A percentile compares a stretch with the other conserved stretches of the same genome.
Conservation (phyloP, 148 eudicot genomes). For the Drosera capensis region DNA sequence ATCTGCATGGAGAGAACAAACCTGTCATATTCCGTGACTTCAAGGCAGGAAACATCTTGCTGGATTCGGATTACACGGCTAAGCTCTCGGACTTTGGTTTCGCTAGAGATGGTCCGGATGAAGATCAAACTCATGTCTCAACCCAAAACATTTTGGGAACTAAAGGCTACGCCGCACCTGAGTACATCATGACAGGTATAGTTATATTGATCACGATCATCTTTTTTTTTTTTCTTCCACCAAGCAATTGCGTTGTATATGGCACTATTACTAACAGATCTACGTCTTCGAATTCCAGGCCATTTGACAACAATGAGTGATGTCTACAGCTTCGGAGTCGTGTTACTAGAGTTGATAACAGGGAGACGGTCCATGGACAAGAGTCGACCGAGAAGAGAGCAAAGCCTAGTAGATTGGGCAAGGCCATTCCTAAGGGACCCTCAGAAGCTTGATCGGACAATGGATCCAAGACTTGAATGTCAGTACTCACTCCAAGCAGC, state of each 20-base stretch:
- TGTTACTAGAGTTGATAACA: conserved; percentile 31
- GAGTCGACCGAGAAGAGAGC: conserved; percentile 26
- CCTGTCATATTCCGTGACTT: conserved; percentile 32
- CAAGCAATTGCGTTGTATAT: background rate
- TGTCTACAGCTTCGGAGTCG: conserved; percentile 50
- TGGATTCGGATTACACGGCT: conserved; percentile 52
- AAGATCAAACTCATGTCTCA: conserved; percentile 42
- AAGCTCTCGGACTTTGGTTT: conserved; percentile 65
- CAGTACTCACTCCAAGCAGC: conserved; percentile 28
- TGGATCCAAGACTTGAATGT: conserved; percentile 45
- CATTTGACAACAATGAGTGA: conserved; percentile 48
- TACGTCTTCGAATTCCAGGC: too few species aligned
- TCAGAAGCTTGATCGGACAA: conserved; percentile 16
- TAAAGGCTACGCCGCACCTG: conserved; percentile 55
- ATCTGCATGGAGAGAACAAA: conserved; percentile 20
- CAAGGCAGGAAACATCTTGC: conserved; percentile 56
- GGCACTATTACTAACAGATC: too few species aligned
- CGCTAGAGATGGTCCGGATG: conserved; percentile 64
- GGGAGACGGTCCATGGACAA: conserved; percentile 36
- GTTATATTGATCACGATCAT: background rate
- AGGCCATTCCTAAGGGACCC: conserved; percentile 25
- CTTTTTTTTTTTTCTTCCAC: background rate
- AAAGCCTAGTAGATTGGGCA: conserved; percentile 34
- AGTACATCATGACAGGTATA: conserved; percentile 45
- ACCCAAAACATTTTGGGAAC: conserved; percentile 53